phyloP scores from a whole-genome alignment of 2,329 filamentous ascomycete genomes.

The Rugonectria rugulosa region DNA sequence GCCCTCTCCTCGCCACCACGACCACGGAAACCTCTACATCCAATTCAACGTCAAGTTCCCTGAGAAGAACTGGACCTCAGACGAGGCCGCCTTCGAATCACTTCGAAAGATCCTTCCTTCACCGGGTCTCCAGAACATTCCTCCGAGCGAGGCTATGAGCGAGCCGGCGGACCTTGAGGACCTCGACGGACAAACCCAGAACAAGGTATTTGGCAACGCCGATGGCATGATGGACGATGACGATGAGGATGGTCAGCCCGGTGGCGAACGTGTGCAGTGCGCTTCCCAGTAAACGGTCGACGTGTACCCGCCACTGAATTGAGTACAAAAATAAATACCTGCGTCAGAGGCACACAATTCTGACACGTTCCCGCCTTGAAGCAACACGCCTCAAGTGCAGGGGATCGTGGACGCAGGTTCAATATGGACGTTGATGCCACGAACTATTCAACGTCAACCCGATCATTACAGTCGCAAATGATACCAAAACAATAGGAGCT shows the following conservation, averaged over 20 bases:
- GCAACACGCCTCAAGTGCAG: constrained; percentile 12
- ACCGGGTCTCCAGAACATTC: constrained; percentile 66
- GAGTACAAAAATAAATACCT: constrained; percentile 28
- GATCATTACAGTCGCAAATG: constrained; percentile 37
- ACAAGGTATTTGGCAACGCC: constrained; percentile 72
- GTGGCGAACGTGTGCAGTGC: constrained; percentile 84
- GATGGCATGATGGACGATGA: constrained; percentile 73
- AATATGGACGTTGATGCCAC: constrained; percentile 28
- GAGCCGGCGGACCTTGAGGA: constrained; percentile 90
- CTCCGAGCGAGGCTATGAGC: constrained; percentile 86
- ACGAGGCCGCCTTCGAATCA: constrained; percentile 75
- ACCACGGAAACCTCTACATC: constrained; percentile 95
- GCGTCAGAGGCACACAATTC: constrained; percentile 29
- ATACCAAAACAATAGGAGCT: constrained; percentile 36
- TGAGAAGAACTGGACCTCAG: constrained; percentile 73
- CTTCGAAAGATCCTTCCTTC: constrained; percentile 87
- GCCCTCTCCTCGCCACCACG: constrained; percentile 94
- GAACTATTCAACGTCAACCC: constrained; percentile 26
- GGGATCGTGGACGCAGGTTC: constrained; percentile 22
- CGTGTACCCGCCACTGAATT: constrained; percentile 5
- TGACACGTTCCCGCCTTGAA: constrained; percentile 12
- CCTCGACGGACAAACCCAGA: constrained; percentile 72
- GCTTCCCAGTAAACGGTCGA: constrained; percentile 75
- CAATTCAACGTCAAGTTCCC: constrained; percentile 99
- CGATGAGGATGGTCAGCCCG: constrained; percentile 77